A percentile compares a stretch with the other conserved stretches of the same genome.
Conservation (phyloP, 2,329 filamentous ascomycete genomes). For the Diaporthe citri region DNA sequence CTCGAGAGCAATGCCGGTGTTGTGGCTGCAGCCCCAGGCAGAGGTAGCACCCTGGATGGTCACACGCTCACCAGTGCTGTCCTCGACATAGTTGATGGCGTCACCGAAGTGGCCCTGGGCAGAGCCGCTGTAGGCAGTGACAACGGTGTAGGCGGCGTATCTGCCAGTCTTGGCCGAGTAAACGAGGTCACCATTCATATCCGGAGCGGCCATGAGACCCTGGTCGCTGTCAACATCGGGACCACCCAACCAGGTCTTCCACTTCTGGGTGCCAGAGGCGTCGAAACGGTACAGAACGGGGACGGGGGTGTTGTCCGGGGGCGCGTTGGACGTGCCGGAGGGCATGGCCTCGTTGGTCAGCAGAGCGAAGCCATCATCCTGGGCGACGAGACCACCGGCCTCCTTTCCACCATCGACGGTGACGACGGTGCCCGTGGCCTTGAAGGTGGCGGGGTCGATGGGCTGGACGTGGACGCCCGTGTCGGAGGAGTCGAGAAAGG, state of each 20-base stretch:
- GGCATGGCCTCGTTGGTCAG: constrained; percentile 69
- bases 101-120: constrained; percentile 71
- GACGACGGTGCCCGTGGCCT: constrained; percentile 63
- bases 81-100: constrained; percentile 58
- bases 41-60: constrained; percentile 65
- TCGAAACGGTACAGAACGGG: constrained; percentile 69
- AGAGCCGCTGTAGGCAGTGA: constrained; percentile 67
- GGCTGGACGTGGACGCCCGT: constrained; percentile 69
- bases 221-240: constrained; percentile 62
- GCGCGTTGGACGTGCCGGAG: constrained; percentile 62
- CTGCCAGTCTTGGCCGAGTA: constrained; percentile 67
- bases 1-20: constrained; percentile 74
- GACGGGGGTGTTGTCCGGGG: constrained; percentile 62
- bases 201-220: constrained; percentile 62
- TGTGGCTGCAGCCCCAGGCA: constrained; percentile 73
- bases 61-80: constrained; percentile 61
- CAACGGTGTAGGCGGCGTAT: constrained; percentile 73
- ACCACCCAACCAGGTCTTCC: constrained; percentile 71
- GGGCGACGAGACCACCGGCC: constrained; percentile 71
- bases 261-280: constrained; percentile 65
- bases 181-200: constrained; percentile 73
- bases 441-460: constrained; percentile 66
- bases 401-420: constrained; percentile 68
- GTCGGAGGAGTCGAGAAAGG: constrained; percentile 69
- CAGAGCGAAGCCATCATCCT: constrained; percentile 73